phyloP scores from a whole-genome alignment of 148 eudicot genomes.

The Camellia sinensis region DNA sequence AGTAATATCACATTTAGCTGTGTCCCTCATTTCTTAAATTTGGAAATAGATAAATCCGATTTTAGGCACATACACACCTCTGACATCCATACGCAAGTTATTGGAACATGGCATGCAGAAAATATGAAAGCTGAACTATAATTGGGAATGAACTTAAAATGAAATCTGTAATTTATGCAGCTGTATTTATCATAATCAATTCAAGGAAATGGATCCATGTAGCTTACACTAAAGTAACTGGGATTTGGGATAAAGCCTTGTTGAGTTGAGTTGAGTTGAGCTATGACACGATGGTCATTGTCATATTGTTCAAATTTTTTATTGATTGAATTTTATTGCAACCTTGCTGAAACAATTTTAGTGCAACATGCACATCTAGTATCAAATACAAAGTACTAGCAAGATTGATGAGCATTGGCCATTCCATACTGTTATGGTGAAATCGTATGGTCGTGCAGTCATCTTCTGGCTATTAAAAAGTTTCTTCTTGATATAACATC shows the following conservation, averaged over 20 bases:
- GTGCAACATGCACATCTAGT: not conserved
- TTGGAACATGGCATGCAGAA: not conserved
- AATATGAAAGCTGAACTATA: not conserved
- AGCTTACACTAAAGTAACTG: no score
- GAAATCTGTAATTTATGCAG: not conserved
- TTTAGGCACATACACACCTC: not conserved
- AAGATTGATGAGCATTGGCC: not conserved
- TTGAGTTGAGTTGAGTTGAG: no score
- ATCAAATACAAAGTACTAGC: not conserved
- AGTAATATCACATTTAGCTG: not conserved
- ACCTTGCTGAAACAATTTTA: not conserved
- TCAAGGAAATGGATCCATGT: no score
- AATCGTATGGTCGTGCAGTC: not conserved
- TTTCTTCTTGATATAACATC: not conserved
- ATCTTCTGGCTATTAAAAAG: not conserved
- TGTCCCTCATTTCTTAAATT: not conserved
- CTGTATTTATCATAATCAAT: no score
- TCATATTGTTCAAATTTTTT: not conserved
- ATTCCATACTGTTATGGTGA: not conserved
- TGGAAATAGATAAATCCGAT: not conserved
- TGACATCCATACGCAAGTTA: no score
- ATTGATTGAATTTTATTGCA: not conserved
- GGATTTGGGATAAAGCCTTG: no score
- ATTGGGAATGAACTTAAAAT: slow-evolving; percentile 1
- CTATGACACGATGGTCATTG: no score